Evolutionary conservation across 73 alveolate genomes (phyloP).

Genomic region (Effrenium voratum): DNA sequence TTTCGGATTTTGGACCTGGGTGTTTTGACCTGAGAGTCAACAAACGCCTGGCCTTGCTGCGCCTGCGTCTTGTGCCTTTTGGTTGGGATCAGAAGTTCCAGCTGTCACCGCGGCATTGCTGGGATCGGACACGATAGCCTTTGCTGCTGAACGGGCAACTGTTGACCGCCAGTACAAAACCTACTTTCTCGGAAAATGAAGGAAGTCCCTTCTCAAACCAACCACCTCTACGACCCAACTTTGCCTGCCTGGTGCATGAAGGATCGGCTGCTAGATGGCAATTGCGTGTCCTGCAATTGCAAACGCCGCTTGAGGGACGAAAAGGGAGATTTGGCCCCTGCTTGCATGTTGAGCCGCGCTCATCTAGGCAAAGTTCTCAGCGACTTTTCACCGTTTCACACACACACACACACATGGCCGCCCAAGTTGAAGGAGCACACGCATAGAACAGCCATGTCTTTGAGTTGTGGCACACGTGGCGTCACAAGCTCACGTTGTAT

Average conservation of each 20-base stretch:
- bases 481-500: background rate
- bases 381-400: background rate
- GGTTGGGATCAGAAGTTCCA: background rate
- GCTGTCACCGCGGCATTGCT: background rate
- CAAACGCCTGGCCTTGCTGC: background rate
- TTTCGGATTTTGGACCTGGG: background rate
- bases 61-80: background rate
- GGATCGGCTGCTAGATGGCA: conserved; percentile 34
- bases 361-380: background rate
- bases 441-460: background rate
- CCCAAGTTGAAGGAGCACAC: background rate
- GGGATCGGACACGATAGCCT: background rate
- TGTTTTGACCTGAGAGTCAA: background rate
- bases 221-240: too few relatives aligned
- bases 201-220: background rate
- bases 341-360: background rate
- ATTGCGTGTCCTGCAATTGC: conserved; percentile 50
- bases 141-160: background rate
- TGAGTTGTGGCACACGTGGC: background rate
- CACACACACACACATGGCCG: background rate
- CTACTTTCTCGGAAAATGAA: background rate
- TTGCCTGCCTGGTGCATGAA: conserved; percentile 91
- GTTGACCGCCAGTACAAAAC: background rate
- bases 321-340: background rate
- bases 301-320: background rate